These are phyloP conservation scores for Syncephalis fuscata DNA, from an alignment of 371 early-diverging fungal genomes.

Conservation along the genomic window DNA sequence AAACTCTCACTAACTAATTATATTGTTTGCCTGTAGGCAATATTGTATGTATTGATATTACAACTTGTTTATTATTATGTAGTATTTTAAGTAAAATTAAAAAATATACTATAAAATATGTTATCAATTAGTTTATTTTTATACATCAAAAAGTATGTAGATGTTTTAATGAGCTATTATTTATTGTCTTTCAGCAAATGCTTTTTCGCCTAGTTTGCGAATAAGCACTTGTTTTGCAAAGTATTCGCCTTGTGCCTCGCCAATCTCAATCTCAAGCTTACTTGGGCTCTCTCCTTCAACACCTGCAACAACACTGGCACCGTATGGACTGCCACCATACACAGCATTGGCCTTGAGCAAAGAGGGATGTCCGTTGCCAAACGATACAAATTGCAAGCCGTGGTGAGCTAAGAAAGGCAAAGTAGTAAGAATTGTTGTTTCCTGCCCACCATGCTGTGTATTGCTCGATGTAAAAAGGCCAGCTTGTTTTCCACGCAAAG, in stretches of 20 bases:
- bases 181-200: too few relatives aligned
- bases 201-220: too few relatives aligned
- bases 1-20: too few relatives aligned
- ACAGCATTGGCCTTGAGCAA: constrained; percentile 28
- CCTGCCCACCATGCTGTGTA: constrained; percentile 62
- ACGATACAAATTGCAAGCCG: constrained; percentile 62
- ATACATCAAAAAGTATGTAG: too few relatives aligned
- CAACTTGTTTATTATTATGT: too few relatives aligned
- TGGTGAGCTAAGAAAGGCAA: constrained; percentile 59
- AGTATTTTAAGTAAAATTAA: too few relatives aligned
- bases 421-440: constrained; percentile 50
- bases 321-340: constrained; percentile 57
- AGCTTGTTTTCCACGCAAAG: constrained; percentile 59
- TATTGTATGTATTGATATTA: too few relatives aligned
- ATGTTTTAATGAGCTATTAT: too few relatives aligned
- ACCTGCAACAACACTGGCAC: constrained; percentile 4
- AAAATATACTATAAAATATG: too few relatives aligned
- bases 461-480: constrained; percentile 58
- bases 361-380: constrained; percentile 35
- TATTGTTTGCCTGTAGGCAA: too few relatives aligned
- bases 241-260: constrained; percentile 36
- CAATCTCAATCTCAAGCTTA: constrained; percentile 43
- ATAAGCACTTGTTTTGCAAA: too few relatives aligned
- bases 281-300: constrained; percentile 49
- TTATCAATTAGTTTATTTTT: too few relatives aligned